Evolutionary conservation across 176 grass and related monocot genomes (phyloP).

Genomic region (Chloris gayana): DNA sequence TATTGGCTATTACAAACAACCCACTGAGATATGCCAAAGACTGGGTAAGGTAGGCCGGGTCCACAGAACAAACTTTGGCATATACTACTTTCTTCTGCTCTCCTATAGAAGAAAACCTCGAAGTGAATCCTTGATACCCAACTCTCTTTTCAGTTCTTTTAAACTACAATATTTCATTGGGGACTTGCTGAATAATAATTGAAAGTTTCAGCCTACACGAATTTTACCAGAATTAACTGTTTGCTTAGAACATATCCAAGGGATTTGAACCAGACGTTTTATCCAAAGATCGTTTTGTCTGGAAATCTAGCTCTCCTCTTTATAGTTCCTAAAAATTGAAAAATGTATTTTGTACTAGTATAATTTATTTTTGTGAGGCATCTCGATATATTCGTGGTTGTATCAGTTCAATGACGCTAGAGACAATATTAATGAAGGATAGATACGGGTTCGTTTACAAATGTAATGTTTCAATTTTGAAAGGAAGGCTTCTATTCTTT

Average conservation of each 20-base stretch:
- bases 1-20: slow-evolving; percentile 45
- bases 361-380: neutral
- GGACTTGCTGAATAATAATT: neutral
- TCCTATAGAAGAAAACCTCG: neutral
- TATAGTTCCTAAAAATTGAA: neutral
- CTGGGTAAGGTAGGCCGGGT: slow-evolving; percentile 11
- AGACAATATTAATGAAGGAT: too few species aligned
- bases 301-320: neutral
- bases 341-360: neutral
- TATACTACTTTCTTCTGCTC: neutral
- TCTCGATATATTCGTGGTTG: too few species aligned
- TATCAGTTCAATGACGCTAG: too few species aligned
- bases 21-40: neutral
- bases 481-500: neutral
- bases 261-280: too few species aligned
- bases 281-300: neutral
- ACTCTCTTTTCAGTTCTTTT: neutral
- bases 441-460: too few species aligned
- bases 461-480: neutral
- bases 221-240: neutral
- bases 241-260: neutral
- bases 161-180: too few species aligned
- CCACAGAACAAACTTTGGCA: neutral
- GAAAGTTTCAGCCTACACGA: neutral
- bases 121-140: neutral